Percentiles rank a stretch among this genome's conserved stretches.
phyloP scores from a whole-genome alignment of 2,329 filamentous ascomycete species.

The Paecilomyces sp. region DNA sequence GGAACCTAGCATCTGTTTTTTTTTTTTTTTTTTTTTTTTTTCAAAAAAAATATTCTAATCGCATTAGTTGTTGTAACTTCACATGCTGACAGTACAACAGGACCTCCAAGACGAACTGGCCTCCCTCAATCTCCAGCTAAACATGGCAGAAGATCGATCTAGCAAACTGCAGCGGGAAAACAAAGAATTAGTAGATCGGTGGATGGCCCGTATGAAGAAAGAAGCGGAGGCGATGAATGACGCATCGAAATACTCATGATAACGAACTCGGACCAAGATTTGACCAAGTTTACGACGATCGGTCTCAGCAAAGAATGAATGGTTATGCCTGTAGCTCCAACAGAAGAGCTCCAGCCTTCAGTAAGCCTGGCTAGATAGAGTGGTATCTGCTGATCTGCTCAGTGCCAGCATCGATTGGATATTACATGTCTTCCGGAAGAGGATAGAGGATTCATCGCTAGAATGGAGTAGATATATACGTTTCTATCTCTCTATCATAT shows the following conservation, averaged over 20 bases:
- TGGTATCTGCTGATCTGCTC: background rate
- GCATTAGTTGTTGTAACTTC: background rate
- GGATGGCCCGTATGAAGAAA: slow-evolving; percentile 80
- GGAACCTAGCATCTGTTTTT: slow-evolving; percentile 6
- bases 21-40: background rate
- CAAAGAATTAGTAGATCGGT: slow-evolving; percentile 78
- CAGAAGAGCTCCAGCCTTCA: background rate
- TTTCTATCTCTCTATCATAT: background rate
- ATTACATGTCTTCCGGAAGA: background rate
- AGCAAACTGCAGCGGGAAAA: slow-evolving; percentile 75
- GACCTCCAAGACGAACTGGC: slow-evolving; percentile 91
- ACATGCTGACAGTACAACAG: slow-evolving; percentile 26
- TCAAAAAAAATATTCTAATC: too few species aligned
- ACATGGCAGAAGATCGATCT: slow-evolving; percentile 71
- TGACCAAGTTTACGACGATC: background rate
- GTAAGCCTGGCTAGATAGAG: background rate
- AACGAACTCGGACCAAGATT: background rate
- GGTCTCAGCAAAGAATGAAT: background rate
- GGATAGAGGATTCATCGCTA: background rate
- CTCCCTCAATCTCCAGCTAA: slow-evolving; percentile 77
- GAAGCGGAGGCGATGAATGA: slow-evolving; percentile 85
- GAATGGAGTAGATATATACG: background rate
- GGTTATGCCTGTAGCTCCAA: background rate
- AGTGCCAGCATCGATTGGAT: background rate
- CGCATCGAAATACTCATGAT: slow-evolving; percentile 40